Conservation (phyloP, 768 basidiomycete genomes). For the Cystoderma amianthinum region DNA sequence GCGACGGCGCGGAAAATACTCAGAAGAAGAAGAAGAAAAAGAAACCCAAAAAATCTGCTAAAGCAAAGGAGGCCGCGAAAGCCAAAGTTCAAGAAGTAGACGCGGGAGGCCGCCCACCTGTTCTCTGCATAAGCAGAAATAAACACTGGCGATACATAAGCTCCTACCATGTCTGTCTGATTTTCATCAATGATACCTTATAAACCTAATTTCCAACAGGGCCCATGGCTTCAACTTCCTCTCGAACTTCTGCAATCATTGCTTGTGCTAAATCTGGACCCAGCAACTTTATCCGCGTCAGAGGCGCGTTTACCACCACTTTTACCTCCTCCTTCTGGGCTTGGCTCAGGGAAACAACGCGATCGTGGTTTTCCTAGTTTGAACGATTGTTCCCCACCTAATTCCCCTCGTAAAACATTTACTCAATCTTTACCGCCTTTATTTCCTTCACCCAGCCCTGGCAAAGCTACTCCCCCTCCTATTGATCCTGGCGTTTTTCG, state of each 20-base stretch:
- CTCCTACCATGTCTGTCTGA: slow-evolving; percentile 72
- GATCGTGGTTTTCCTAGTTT: slow-evolving; percentile 40
- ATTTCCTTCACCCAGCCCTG: slow-evolving; percentile 49
- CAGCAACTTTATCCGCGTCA: slow-evolving; percentile 46
- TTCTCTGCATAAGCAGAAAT: slow-evolving; percentile 84
- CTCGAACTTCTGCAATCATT: slow-evolving; percentile 81
- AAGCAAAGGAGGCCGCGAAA: slow-evolving; percentile 13
- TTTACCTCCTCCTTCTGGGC: slow-evolving; percentile 20
- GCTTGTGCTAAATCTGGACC: slow-evolving; percentile 71
- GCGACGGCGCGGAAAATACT: slow-evolving; percentile 14
- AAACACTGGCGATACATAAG: slow-evolving; percentile 95
- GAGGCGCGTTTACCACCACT: slow-evolving; percentile 33
- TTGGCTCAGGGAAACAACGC: slow-evolving; percentile 24
- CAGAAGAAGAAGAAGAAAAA: slow-evolving; percentile 67
- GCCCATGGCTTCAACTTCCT: slow-evolving; percentile 88
- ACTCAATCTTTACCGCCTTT: slow-evolving; percentile 35
- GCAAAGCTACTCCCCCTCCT: slow-evolving; percentile 73
- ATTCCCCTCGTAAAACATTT: slow-evolving; percentile 30
- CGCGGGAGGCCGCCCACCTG: slow-evolving; percentile 46
- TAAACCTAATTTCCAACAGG: slow-evolving; percentile 37
- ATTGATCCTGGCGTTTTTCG: slow-evolving; percentile 88
- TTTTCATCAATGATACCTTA: slow-evolving; percentile 6
- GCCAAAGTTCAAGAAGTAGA: slow-evolving; percentile 20
- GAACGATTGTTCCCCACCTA: slow-evolving; percentile 36
- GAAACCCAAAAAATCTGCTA: slow-evolving; percentile 45